Percentiles rank a stretch among this genome's conserved stretches.
Conservation (phyloP, 352 stramenopile species). For the Aphanomyces astaci region DNA sequence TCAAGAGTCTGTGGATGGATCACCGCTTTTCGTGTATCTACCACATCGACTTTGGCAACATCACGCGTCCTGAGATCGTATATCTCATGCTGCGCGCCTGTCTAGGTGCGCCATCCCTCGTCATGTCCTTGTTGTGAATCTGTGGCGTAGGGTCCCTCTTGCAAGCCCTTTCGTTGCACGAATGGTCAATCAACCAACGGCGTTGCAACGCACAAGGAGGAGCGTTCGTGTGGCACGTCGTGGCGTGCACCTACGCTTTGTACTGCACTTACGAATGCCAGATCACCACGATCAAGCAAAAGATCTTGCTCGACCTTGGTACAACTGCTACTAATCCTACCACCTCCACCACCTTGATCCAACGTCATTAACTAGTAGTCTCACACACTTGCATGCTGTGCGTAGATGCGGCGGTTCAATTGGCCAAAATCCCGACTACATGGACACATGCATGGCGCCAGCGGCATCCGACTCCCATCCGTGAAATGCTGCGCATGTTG, state of each 20-base stretch:
- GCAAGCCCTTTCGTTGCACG: neutral
- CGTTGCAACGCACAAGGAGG: neutral
- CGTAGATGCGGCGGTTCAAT: conserved; percentile 6
- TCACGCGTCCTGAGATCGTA: conserved; percentile 16
- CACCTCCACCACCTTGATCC: neutral
- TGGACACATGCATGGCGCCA: neutral
- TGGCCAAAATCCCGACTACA: neutral
- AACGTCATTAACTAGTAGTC: too few species aligned
- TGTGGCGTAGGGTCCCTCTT: neutral
- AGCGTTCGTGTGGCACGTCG: neutral
- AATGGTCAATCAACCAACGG: neutral
- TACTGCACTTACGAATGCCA: conserved; percentile 14
- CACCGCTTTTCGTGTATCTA: conserved; percentile 6
- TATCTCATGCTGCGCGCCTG: conserved; percentile 16
- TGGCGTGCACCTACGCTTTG: neutral
- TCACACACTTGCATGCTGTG: too few species aligned
- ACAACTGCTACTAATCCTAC: too few species aligned
- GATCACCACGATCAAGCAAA: conserved; percentile 4
- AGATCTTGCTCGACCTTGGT: conserved; percentile 20
- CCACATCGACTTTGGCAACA: conserved; percentile 20
- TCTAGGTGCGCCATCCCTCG: neutral
- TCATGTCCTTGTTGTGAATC: too few species aligned
- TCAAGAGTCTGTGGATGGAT: conserved; percentile 3
- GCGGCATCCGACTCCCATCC: neutral
- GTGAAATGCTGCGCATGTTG: neutral